phyloP scores from a whole-genome alignment of 345 rosid species.

The Ceriops zippeliana region DNA sequence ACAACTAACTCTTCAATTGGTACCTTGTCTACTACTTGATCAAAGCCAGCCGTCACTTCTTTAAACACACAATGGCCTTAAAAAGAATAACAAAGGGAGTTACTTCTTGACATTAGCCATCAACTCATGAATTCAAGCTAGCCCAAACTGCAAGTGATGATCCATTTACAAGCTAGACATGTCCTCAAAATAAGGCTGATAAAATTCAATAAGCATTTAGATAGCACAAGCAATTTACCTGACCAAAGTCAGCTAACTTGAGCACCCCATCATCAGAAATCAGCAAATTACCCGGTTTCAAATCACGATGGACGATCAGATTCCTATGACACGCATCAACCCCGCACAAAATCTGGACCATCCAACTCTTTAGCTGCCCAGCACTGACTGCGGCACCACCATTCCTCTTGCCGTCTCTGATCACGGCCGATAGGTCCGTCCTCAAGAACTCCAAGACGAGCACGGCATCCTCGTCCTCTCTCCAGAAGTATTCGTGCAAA shows the following conservation, averaged over 20 bases:
- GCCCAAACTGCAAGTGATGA: no score
- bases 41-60: no score
- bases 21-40: background rate
- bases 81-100: no score
- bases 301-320: constrained; percentile 83
- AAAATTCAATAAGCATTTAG: no score
- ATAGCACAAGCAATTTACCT: constrained; percentile 39
- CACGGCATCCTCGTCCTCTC: constrained; percentile 96
- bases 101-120: no score
- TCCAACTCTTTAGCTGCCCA: constrained; percentile 87
- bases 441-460: constrained; percentile 78
- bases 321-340: constrained; percentile 76
- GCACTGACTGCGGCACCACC: constrained; percentile 34
- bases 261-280: constrained; percentile 73
- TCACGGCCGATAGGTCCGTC: constrained; percentile 66
- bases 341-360: constrained; percentile 78
- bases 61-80: no score
- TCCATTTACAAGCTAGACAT: background rate
- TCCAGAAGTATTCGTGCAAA: constrained; percentile 87
- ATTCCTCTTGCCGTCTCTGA: constrained; percentile 46
- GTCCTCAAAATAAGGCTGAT: background rate
- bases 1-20: no score
- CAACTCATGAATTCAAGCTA: no score
- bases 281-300: constrained; percentile 87
- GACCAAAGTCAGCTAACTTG: constrained; percentile 97